Conservation (phyloP, 1,139 yeast genomes). For the Blastobotrys ciferrii region DNA sequence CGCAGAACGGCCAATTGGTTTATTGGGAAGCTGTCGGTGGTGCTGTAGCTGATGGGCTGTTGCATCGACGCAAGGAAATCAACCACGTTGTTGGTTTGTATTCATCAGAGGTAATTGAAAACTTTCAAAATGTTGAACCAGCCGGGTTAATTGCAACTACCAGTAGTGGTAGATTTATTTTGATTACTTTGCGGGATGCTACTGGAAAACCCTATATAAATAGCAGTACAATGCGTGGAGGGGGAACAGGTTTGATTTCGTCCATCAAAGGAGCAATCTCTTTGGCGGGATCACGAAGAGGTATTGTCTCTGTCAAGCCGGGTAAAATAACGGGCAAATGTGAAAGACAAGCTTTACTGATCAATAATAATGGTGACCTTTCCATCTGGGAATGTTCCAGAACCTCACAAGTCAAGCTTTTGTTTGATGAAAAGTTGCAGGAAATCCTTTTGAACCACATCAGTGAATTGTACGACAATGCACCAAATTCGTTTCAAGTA, state of each 20-base stretch:
- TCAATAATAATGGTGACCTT: slow-evolving; percentile 45
- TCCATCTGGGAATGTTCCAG: slow-evolving; percentile 50
- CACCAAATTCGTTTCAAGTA: slow-evolving; percentile 43
- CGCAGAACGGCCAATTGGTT: slow-evolving; percentile 53
- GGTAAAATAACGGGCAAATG: slow-evolving; percentile 58
- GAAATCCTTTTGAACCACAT: slow-evolving; percentile 42
- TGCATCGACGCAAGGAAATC: slow-evolving; percentile 43
- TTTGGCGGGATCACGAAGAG: slow-evolving; percentile 39
- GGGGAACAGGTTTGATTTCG: slow-evolving; percentile 34
- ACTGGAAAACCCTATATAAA: slow-evolving; percentile 54
- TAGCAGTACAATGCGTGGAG: slow-evolving; percentile 30
- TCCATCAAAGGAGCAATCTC: slow-evolving; percentile 32
- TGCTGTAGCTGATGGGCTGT: slow-evolving; percentile 64
- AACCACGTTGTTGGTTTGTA: slow-evolving; percentile 40
- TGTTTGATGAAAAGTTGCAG: slow-evolving; percentile 39
- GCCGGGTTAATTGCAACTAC: slow-evolving; percentile 74
- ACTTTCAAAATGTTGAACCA: slow-evolving; percentile 66
- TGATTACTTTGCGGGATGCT: slow-evolving; percentile 64
- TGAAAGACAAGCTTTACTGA: slow-evolving; percentile 43
- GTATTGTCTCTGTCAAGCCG: slow-evolving; percentile 58
- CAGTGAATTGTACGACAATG: slow-evolving; percentile 44
- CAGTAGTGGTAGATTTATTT: slow-evolving; percentile 62
- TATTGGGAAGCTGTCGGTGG: slow-evolving; percentile 69
- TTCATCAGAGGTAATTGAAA: slow-evolving; percentile 44
- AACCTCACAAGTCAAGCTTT: slow-evolving; percentile 42